Conservation (phyloP, 345 rosid species). For the Salix caprea region DNA sequence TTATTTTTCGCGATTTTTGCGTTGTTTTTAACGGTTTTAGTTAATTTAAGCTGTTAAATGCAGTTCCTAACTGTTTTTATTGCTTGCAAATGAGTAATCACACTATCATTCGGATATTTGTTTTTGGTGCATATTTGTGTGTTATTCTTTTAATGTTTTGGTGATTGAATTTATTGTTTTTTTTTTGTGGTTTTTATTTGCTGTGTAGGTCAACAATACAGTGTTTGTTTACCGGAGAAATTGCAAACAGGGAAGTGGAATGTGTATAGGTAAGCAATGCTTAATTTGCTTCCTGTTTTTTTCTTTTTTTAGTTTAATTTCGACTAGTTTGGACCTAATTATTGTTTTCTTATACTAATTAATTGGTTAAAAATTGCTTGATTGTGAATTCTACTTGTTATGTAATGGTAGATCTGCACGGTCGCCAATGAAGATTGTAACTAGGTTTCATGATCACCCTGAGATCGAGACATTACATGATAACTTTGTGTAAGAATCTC, state of each 20-base stretch:
- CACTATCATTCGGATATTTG: no score
- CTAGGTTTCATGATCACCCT: constrained; percentile 66
- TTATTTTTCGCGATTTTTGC: not conserved
- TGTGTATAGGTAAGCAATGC: constrained; percentile 56
- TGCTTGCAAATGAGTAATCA: no score
- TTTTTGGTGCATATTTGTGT: not conserved
- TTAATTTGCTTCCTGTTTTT: constrained; percentile 5
- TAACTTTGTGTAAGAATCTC: constrained; percentile 54
- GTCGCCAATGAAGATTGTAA: constrained; percentile 56
- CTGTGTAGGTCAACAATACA: constrained; percentile 31
- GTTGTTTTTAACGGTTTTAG: not conserved
- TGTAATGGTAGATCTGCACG: constrained; percentile 47
- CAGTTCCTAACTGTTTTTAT: no score
- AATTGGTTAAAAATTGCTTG: not conserved
- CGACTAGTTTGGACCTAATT: not conserved
- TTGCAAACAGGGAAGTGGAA: constrained; percentile 75
- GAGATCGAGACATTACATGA: constrained; percentile 77
- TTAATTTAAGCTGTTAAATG: no score
- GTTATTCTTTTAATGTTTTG: not conserved
- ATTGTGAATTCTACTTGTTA: not conserved
- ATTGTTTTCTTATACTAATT: no score
- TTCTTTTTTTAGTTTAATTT: not conserved
- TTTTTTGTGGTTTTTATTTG: not conserved
- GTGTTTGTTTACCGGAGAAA: constrained; percentile 76
- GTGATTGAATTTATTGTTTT: not conserved